Conservation (phyloP, 306 rosid genomes). For the Cercis canadensis region DNA sequence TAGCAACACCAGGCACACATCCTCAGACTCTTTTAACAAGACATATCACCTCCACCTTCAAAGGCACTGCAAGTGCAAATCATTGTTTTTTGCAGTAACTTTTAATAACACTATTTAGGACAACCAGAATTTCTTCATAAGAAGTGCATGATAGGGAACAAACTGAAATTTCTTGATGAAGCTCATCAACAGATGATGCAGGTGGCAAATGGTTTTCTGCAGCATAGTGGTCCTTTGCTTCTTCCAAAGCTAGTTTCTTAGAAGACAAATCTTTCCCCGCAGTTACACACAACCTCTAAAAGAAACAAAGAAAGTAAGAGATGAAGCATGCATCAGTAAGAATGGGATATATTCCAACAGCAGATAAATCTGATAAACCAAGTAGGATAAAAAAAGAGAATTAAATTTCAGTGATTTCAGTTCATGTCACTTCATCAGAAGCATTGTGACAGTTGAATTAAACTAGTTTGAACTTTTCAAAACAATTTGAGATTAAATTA, state of each 20-base stretch:
- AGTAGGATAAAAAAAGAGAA: background rate
- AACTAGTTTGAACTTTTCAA: too few species aligned
- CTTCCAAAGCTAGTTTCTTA: conserved; percentile 63
- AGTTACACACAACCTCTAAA: conserved; percentile 55
- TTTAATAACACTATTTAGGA: conserved; percentile 22
- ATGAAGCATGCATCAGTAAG: conserved; percentile 25
- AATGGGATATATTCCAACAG: background rate
- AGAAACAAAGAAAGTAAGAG: conserved; percentile 27
- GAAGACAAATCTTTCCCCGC: conserved; percentile 49
- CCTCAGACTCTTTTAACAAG: background rate
- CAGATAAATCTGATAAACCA: background rate
- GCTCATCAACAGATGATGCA: conserved; percentile 73
- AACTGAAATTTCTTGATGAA: conserved; percentile 74
- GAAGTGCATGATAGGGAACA: conserved; percentile 40
- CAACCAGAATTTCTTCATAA: conserved; percentile 24
- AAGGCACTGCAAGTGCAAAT: background rate
- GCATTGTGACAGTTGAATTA: too few species aligned
- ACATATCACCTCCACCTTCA: background rate
- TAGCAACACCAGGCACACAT: background rate
- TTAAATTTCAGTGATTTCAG: too few species aligned
- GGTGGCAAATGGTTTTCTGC: conserved; percentile 59
- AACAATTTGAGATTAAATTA: too few species aligned
- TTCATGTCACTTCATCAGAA: too few species aligned
- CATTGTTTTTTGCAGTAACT: conserved; percentile 1
- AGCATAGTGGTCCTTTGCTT: conserved; percentile 44